Conservation (phyloP, 1,139 yeast genomes). For the Geotrichum cucujoidarum region DNA sequence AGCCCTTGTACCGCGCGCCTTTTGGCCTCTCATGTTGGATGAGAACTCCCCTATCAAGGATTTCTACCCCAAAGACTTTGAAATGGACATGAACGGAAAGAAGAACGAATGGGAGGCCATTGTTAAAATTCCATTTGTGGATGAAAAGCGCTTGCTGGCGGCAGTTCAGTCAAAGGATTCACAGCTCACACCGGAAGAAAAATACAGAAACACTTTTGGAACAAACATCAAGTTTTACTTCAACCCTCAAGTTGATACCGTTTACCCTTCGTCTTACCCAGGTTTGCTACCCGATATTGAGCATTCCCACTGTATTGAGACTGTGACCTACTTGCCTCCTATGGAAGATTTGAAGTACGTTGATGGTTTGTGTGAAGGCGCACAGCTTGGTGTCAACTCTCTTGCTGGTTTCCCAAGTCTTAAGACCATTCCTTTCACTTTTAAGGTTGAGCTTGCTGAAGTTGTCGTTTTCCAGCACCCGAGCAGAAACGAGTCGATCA, state of each 20-base stretch:
- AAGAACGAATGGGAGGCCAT: constrained; percentile 98
- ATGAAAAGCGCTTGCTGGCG: constrained; percentile 63
- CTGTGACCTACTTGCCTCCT: constrained; percentile 27
- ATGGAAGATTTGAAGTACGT: constrained; percentile 35
- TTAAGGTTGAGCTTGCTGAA: constrained; percentile 53
- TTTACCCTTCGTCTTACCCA: constrained; percentile 75
- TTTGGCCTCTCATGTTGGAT: constrained; percentile 84
- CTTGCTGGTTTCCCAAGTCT: constrained; percentile 91
- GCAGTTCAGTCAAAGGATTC: constrained; percentile 63
- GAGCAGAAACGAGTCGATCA: constrained; percentile 75
- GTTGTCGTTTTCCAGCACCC: constrained; percentile 82
- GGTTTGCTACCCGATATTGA: constrained; percentile 73
- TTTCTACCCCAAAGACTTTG: constrained; percentile 87
- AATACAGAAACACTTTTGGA: constrained; percentile 69
- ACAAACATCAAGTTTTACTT: constrained; percentile 58
- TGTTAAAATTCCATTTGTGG: constrained; percentile 90
- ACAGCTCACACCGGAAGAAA: constrained; percentile 63
- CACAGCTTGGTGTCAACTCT: constrained; percentile 60
- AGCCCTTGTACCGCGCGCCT: constrained; percentile 68
- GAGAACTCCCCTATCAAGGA: constrained; percentile 81
- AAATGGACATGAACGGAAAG: constrained; percentile 87
- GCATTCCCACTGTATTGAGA: constrained; percentile 71
- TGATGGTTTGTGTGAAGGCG: constrained; percentile 64
- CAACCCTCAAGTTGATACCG: constrained; percentile 69
- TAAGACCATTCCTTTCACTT: constrained; percentile 58